Evolutionary conservation across 2,329 filamentous ascomycete species (phyloP), one percentile per base, ranked within the genome.

Genomic region (Exophiala spinifera): DNA sequence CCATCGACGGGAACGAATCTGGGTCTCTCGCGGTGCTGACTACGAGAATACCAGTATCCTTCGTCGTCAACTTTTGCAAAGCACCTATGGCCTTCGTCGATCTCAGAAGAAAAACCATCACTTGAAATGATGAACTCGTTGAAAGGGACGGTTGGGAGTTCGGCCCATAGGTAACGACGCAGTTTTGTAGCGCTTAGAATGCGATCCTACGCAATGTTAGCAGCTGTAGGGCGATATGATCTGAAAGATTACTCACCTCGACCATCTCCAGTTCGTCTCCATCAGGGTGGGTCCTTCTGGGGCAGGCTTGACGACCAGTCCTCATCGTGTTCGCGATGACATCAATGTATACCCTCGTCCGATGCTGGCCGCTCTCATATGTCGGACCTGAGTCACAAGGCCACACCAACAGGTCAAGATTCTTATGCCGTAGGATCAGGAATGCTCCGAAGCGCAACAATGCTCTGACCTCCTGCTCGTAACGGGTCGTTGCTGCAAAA

Each of bases 401-500:
- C 46, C 31, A 39, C 11, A 40, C 21, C 6, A 50, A 19, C n/a
- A 50, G n/a, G 25, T 50, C 48, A 8, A 50, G 48, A 15, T 50
- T 44, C 13, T 13, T 20, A n/a, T 44, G 48, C 19, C 48, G 37
- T 13, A 50, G 48, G 20, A 50, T 39, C 21, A 50, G 23, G 21
- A 50, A 50, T 28, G 48, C 48, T 8, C 31, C 48, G 13, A 50
- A 50, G 3, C 31, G 36, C 36, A 50, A 17, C 6, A 50, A 5
- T 15, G 31, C 36, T 11, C 48, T 37, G 34, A 28, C 10, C 23
- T 42, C 48, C 37, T 43, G 48, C 25, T 50, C 20, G 13, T 44
- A 14, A 19, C 39, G 36, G 15, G 48, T 43, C 10, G 36, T 40
- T 7, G 25, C 11, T 6, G 7, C 3, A 3, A 40, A 10, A 37